Evolutionary conservation across 805 yeast genomes (phyloP), one percentile per base, ranked within the genome.

Genomic region (Candida nitratophila): DNA sequence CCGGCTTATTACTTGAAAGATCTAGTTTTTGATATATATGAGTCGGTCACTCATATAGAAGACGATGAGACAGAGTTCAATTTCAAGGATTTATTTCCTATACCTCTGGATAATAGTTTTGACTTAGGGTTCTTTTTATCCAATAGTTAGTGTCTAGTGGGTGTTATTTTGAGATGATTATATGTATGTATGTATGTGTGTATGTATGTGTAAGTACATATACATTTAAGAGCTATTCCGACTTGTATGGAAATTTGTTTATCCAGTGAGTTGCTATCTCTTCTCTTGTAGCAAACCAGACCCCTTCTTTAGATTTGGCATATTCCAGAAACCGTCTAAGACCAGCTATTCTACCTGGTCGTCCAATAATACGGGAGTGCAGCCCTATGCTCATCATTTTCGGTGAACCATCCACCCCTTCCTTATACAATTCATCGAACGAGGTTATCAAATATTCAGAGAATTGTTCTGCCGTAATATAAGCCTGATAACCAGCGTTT

Each of bases 381-480:
- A 65, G 48, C 5, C 66, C 66, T 26, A 65, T 57, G 20, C 60
- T 63, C 68, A 65, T 65, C 57, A 65, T 63, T 42, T 61, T 59
- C 14, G 56, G 54, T 19, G 12, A 19, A 9, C 37, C 37, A 9
- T 34, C 24, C 10, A 34, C 4, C 4, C 67, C 69, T 49, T 65
- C 70, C 20, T 56, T 57, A 43, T 65, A 65, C 15, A 65, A 50
- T 30, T 57, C 57, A 45, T 66, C 70, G 45, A 66, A 66, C 12
- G 68, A 64, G 39, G 63, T 56, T 40, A 59, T 63, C 42, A 65
- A 46, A 48, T 66, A 64, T 26, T 59, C 64, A 19, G 24, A 44
- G 34, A 50, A 52, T 12, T 54, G 54, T 38, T 52, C 45, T 19
- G 55, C 52, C 17, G 60, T 50, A 21, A 59, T 53, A 33, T 55